Base-by-base conservation (phyloP, 2,329 filamentous ascomycete genomes). In the Passalora sequoiae region DNA sequence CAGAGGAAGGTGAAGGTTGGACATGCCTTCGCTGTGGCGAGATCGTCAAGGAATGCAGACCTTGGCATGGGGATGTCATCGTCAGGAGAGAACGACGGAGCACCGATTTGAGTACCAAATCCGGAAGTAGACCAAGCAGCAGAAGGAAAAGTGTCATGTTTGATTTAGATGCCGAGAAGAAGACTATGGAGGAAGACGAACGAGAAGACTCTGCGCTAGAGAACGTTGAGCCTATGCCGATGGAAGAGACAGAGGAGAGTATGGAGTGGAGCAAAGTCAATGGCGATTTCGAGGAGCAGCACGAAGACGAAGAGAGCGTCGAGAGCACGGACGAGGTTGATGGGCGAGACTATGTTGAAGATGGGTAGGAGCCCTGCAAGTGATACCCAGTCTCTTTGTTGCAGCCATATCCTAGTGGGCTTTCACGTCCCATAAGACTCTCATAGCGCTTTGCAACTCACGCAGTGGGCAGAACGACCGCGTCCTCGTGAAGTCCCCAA, bases 1-100 rank as follows among this genome's bases (percentile, higher is more conserved):
- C 83, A 4, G 91, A 97, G 66, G 91, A 96, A 63, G 92, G 91
- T 22, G 88, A 96, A 60, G 91, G 91, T 2, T 96, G 89, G 88
- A 77, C 80, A 8, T 98, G 92, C 67, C 70, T 98, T 35, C 78
- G 92, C 15, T 98, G 92, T 60, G 89, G 89, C 13, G 84, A 87
- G 60, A 64, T 84, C 15, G 80, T 94, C 37, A 88, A 84, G 61
- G 81, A 89, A 62, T 97, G 91, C 66, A 83, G 80, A 62, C 88
- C 92, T 1, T 98, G 92, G 92, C 81, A 75, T 56, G 92, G 92
- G 17, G 92, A 96, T 65, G 85, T 97, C 13, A 66, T 96, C 32
- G 28, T 45, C 36, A 51, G 29, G 44, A 47, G 35, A 32, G 32
- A 40, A 19, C 46, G 43, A 24, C 13, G 30, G 3, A 47, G 43